Base-by-base conservation (phyloP, 2,329 filamentous ascomycete species). In the Aspergillus versicolor region DNA sequence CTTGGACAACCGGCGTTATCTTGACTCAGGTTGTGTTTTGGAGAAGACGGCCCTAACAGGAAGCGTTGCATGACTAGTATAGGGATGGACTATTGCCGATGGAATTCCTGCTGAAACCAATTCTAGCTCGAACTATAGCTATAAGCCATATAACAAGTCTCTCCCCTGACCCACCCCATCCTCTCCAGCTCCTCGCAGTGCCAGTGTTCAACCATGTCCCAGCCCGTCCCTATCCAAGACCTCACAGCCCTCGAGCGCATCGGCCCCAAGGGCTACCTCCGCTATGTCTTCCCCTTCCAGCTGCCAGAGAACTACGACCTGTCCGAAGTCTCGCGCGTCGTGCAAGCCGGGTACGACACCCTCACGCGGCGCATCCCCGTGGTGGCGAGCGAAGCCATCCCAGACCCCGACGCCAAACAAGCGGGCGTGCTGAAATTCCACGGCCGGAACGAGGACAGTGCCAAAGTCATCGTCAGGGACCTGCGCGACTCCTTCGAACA, bases 261-360 rank as follows among this genome's bases (percentile, higher is more conserved):
- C 32, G 72, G 72, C 0, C 71, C 72, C 3, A 73, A 73, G 47
- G 70, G 68, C 15, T 74, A 68, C 50, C 63, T 74, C 6, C 70
- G 71, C 13, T 70, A 70, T 41, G 57, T 73, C n/a, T 73, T 75
- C 43, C 69, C 69, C 3, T 69, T 76, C 32, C 68, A 73, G 47
- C 63, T 76, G 1, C 47, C 60, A 6, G 65, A 72, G 0, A 51
- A 65, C 32, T 75, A 74, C 52, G 61, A 74, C 41, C 44, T 68
- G 2, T 62, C 69, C 2, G 60, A 69, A 34, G 54, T 67, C 8
- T 63, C 65, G 12, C 27, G 53, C 0, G 57, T 71, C n/a, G 60
- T 73, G 13, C 64, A 64, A 46, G 53, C 61, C 12, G 73, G 72
- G 8, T 70, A 70, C 37, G 64, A 70, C 22, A 63, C 59, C n/a